Conservation (phyloP, 225 moss, liverwort and hornwort species). For the Thuidium tamariscinum region DNA sequence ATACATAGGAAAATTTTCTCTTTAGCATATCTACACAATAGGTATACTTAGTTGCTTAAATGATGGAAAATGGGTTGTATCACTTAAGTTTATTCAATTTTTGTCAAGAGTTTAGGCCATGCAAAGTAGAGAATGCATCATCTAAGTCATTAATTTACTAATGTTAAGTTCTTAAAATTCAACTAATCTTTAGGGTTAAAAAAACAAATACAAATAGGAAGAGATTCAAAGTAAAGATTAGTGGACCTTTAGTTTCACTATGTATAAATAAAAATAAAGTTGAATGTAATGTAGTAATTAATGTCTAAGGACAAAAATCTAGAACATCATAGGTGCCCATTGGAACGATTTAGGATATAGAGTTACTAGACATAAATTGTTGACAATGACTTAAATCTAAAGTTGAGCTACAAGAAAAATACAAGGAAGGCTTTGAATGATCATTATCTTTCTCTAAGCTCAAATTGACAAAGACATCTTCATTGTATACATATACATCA, state of each 20-base stretch:
- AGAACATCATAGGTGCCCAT: too few relatives aligned
- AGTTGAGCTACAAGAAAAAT: too few relatives aligned
- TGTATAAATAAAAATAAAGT: not conserved
- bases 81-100: not conserved
- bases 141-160: not conserved
- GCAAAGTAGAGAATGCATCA: not conserved
- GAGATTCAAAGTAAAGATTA: not conserved
- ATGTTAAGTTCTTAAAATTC: not conserved
- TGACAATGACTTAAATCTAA: not conserved
- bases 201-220: not conserved
- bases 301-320: too few relatives aligned
- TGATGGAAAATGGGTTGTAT: too few relatives aligned
- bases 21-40: too few relatives aligned
- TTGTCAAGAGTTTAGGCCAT: accelerated
- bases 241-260: accelerated
- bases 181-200: not conserved
- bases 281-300: not conserved
- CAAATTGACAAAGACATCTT: too few relatives aligned
- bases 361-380: not conserved
- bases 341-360: not conserved
- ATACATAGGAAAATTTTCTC: too few relatives aligned
- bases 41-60: too few relatives aligned
- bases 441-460: too few relatives aligned
- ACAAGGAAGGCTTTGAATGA: too few relatives aligned
- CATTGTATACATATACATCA: too few relatives aligned